phyloP scores from a whole-genome alignment of 441 rosid species.

The Viola pubescens region DNA sequence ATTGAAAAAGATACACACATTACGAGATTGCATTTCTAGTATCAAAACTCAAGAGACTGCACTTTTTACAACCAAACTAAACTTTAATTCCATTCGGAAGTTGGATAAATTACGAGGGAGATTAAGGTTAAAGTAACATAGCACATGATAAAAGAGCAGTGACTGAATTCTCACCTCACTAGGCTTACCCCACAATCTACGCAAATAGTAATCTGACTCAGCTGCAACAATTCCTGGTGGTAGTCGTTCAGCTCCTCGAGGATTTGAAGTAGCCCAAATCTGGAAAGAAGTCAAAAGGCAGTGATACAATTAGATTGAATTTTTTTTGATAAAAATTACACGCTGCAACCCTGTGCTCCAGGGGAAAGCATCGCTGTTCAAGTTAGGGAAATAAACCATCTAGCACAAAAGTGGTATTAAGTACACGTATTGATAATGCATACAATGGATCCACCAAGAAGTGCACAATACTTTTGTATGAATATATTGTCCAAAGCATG shows the following conservation, averaged over 20 bases:
- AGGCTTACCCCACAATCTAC: conserved; percentile 91
- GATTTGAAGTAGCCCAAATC: conserved; percentile 97
- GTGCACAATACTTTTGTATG: neutral
- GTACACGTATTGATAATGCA: neutral
- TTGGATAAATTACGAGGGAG: neutral
- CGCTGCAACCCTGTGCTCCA: too few relatives aligned
- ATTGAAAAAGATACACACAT: too few relatives aligned
- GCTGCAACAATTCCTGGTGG: conserved; percentile 80
- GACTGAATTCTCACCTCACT: conserved; percentile 48
- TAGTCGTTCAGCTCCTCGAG: conserved; percentile 86
- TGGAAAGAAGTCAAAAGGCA: conserved; percentile 21
- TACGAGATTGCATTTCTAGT: too few relatives aligned
- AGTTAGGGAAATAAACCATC: neutral
- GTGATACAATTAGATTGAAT: neutral
- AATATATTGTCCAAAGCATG: neutral
- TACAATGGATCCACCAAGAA: neutral
- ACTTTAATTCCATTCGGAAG: neutral
- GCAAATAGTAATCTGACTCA: conserved; percentile 75
- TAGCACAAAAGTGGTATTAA: neutral
- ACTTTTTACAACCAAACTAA: neutral
- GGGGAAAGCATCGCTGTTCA: neutral
- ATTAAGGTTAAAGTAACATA: neutral
- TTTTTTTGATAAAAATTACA: too few relatives aligned
- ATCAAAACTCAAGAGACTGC: neutral
- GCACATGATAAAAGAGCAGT: neutral